Conservation (phyloP, 768 basidiomycete genomes). For the Chalciporus chontae region DNA sequence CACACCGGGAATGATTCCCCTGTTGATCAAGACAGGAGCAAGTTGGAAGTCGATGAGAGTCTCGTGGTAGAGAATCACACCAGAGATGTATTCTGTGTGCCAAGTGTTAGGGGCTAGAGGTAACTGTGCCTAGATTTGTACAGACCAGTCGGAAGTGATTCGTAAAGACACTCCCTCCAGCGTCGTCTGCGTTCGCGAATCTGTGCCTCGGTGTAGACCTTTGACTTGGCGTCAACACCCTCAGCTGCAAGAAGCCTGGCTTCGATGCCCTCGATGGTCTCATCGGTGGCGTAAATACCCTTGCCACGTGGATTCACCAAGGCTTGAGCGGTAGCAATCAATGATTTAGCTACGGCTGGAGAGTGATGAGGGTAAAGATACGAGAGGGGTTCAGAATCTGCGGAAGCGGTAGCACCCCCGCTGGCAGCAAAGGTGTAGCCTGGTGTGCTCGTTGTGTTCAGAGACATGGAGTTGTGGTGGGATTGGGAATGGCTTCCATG, state of each 20-base stretch:
- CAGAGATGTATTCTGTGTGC: conserved; percentile 43
- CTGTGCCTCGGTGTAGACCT: conserved; percentile 33
- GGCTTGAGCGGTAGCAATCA: conserved; percentile 42
- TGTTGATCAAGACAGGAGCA: conserved; percentile 39
- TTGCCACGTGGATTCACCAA: conserved; percentile 47
- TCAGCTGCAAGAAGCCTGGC: conserved; percentile 36
- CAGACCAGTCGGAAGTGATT: conserved; percentile 39
- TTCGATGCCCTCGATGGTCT: conserved; percentile 43
- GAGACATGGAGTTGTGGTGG: conserved; percentile 15
- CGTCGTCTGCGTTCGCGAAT: conserved; percentile 37
- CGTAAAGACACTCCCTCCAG: conserved; percentile 45
- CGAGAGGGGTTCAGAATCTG: conserved; percentile 16
- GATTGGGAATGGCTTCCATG: conserved; percentile 6
- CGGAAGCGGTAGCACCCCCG: conserved; percentile 1
- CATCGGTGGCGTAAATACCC: conserved; percentile 54
- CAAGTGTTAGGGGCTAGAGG: neutral
- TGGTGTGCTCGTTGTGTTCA: conserved; percentile 20
- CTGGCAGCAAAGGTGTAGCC: conserved; percentile 32
- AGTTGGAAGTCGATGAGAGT: conserved; percentile 49
- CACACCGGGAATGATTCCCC: conserved; percentile 47
- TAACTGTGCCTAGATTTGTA: neutral
- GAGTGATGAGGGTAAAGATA: conserved; percentile 41
- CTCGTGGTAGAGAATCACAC: conserved; percentile 49
- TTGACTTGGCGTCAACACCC: conserved; percentile 20
- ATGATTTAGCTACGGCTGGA: conserved; percentile 37